phyloP scores from a whole-genome alignment of 768 basidiomycete genomes.

The Roridomyces roridus region DNA sequence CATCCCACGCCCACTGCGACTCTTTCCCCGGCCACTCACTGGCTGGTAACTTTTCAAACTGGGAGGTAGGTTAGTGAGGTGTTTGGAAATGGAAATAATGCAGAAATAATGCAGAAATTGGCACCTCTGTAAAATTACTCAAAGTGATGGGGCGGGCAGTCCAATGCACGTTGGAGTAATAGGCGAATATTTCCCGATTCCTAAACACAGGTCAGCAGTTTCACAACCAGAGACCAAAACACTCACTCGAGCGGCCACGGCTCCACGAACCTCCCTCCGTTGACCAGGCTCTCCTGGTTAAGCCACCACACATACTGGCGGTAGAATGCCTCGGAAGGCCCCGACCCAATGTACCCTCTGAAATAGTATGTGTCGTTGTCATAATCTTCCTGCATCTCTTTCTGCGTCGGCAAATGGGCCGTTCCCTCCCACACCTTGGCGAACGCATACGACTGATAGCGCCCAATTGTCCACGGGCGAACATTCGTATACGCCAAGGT shows the following conservation, averaged over 20 bases:
- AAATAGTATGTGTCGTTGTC: slow-evolving; percentile 21
- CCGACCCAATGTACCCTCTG: slow-evolving; percentile 21
- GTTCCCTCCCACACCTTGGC: slow-evolving; percentile 35
- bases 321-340: slow-evolving; percentile 5
- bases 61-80: too few species aligned
- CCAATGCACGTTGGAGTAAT: slow-evolving; percentile 28
- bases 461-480: slow-evolving; percentile 31
- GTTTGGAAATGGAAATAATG: too few species aligned
- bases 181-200: slow-evolving; percentile 28
- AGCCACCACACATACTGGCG: too few species aligned
- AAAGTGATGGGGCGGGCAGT: too few species aligned
- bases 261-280: slow-evolving; percentile 33
- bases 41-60: slow-evolving; percentile 26
- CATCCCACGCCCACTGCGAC: slow-evolving; percentile 20
- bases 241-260: slow-evolving; percentile 32
- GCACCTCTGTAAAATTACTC: too few species aligned
- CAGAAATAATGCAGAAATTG: too few species aligned
- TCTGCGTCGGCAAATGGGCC: slow-evolving; percentile 28
- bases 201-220: neutral
- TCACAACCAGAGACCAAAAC: neutral
- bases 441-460: slow-evolving; percentile 29
- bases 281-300: neutral
- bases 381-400: slow-evolving; percentile 26
- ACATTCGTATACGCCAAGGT: slow-evolving; percentile 36
- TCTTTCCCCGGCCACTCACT: slow-evolving; percentile 18